These are phyloP conservation scores for Fraxinus sp. DNA, from an alignment of 305 asterid species.

Conservation along the genomic window DNA sequence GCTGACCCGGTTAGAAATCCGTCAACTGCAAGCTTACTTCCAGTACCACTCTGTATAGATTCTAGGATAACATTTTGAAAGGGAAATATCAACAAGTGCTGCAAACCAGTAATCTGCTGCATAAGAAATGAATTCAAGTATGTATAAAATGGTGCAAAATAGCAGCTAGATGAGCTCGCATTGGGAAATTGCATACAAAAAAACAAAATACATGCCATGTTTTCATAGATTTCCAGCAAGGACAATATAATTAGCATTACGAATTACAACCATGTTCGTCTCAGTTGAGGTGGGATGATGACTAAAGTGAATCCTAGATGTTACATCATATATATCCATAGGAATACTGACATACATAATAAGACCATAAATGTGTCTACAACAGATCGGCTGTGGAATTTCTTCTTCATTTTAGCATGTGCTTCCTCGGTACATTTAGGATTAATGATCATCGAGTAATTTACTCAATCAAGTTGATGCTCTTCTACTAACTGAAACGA, in stretches of 20 bases:
- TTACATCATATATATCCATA: background rate
- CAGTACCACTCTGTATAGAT: conserved; percentile 27
- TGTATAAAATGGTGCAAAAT: background rate
- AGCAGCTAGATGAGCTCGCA: background rate
- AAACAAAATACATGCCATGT: background rate
- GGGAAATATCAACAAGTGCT: background rate
- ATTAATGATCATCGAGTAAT: background rate
- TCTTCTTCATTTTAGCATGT: background rate
- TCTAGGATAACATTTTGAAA: conserved; percentile 28
- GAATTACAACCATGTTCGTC: background rate
- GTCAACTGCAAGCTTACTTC: conserved; percentile 19
- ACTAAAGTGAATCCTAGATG: background rate
- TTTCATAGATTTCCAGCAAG: background rate
- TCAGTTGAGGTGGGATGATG: background rate
- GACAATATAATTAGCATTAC: background rate
- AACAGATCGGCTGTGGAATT: background rate
- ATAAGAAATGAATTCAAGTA: background rate
- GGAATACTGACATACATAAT: background rate
- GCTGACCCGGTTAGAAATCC: conserved; percentile 14
- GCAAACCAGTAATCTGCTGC: background rate
- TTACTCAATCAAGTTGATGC: background rate
- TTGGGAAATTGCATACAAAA: background rate
- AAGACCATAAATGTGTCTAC: background rate
- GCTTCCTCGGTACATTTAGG: background rate
- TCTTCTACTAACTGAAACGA: background rate